Base-by-base conservation (phyloP, 148 eudicot species). In the Persicaria tinctoria region DNA sequence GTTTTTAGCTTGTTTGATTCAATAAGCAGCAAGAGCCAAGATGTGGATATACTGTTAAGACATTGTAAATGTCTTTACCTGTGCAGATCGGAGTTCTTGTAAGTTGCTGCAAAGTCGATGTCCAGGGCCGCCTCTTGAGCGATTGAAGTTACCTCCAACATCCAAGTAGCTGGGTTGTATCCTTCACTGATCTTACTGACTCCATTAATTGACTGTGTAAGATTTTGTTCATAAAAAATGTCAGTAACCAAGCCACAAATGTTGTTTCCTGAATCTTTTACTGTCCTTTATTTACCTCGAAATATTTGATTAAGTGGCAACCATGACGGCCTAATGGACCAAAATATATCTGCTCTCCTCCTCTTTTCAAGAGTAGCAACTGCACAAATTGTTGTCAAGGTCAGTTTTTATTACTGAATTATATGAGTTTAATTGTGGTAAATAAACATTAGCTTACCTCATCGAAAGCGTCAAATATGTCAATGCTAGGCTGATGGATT, bases 381-480 rank as follows among this genome's bases (percentile, higher is more conserved):
- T 90, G 80, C 79, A 73, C 79, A 73, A n/a, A 9, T n/a, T 6
- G n/a, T 47, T 73, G 75, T 20, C 55, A 51, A 4, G 16, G 13
- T 51, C 4, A 51, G 16, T 51, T 51, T 51, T 0, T 8, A 17
- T 2, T 18, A 68, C 45, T 27, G 9, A 68, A 17, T 68, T 68
- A n/a, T 27, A 48, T 46, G 48, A 53, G 17, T 11, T 11, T 69
- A 14, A 48, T 46, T 12, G 18, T 2, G 45, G 47, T 11, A 32
- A 12, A 63, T 63, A 64, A 48, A 79, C 41, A 32, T 32, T 32
- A 32, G 41, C 41, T 46, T 72, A 85, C 87, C 87, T 84, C 89
- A 77, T 90, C 96, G 47, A 90, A 90, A 60, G 96, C 87, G 64
- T 90, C 96, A 74, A 90, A 90, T 16, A 88, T 88, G 81, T 88